phyloP scores from a whole-genome alignment of 306 rosid species.

The Ochetophila trinervis region DNA sequence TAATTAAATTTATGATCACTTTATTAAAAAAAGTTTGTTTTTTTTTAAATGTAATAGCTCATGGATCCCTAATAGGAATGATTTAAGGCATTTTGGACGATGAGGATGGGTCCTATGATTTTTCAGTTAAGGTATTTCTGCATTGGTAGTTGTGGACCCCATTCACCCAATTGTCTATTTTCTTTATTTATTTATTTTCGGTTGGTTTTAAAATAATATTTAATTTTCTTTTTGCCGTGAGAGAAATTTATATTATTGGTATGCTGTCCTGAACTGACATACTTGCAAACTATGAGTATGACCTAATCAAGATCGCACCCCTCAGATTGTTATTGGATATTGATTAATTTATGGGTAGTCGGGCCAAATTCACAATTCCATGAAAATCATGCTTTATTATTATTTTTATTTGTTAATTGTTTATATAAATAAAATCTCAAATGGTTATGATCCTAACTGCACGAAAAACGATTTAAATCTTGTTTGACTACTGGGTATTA shows the following conservation, averaged over 20 bases:
- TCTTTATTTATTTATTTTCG: neutral
- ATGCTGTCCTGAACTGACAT: conserved; percentile 12
- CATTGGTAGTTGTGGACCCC: conserved; percentile 7
- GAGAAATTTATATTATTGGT: conserved; percentile 2
- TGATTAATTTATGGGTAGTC: neutral
- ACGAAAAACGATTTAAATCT: no score
- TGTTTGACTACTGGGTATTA: no score
- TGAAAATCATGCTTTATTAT: neutral
- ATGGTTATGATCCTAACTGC: no score
- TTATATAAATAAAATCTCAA: no score
- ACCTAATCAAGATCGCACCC: conserved; percentile 18
- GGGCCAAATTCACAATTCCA: conserved; percentile 3
- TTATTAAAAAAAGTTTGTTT: no score
- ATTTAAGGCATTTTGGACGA: conserved; percentile 6
- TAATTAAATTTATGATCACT: no score
- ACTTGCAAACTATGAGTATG: conserved; percentile 7
- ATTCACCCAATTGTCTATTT: neutral
- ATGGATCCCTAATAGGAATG: conserved; percentile 3
- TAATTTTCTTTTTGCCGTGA: neutral
- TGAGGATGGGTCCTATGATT: conserved; percentile 7
- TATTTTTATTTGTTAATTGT: no score
- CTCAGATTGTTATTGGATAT: neutral
- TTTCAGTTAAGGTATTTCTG: neutral
- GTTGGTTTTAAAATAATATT: neutral
- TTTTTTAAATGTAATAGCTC: neutral